Conservation (phyloP, 2,329 filamentous ascomycete genomes). For the Colletotrichum filicis region DNA sequence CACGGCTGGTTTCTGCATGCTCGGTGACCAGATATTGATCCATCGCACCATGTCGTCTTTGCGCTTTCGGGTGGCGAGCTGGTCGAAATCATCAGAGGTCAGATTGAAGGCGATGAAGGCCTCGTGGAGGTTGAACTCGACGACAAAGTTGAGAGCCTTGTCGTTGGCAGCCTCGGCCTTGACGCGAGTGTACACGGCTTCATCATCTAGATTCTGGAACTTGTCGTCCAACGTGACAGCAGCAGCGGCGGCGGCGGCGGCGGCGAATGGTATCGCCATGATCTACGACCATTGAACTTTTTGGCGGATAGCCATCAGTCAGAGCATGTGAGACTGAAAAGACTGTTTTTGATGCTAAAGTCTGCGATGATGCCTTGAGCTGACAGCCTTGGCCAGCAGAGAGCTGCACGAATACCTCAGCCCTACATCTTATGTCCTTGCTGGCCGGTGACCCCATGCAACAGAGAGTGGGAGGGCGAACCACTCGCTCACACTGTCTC, state of each 20-base stretch:
- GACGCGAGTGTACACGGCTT: constrained; percentile 56
- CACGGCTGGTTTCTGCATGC: constrained; percentile 66
- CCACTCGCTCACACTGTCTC: background rate
- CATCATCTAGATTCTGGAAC: constrained; percentile 66
- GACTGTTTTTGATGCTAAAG: background rate
- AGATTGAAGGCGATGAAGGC: constrained; percentile 69
- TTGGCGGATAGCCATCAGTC: background rate
- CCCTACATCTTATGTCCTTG: background rate
- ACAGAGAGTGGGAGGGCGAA: background rate
- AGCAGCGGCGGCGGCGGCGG: background rate
- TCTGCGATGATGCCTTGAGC: background rate
- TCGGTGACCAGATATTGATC: constrained; percentile 81
- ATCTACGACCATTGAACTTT: too few species aligned
- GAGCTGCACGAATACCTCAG: background rate
- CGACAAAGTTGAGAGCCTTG: constrained; percentile 67
- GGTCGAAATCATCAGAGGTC: constrained; percentile 50
- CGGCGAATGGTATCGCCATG: background rate
- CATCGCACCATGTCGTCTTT: constrained; percentile 62
- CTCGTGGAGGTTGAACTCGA: constrained; percentile 69
- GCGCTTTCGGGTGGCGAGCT: constrained; percentile 46
- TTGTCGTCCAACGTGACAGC: constrained; percentile 33
- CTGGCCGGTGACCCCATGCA: background rate
- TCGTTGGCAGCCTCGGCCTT: constrained; percentile 52
- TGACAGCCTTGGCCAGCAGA: background rate
- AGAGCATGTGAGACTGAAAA: background rate